Base-by-base conservation (phyloP, 352 stramenopile species). In the Hyaloperonospora arabidopsidis region DNA sequence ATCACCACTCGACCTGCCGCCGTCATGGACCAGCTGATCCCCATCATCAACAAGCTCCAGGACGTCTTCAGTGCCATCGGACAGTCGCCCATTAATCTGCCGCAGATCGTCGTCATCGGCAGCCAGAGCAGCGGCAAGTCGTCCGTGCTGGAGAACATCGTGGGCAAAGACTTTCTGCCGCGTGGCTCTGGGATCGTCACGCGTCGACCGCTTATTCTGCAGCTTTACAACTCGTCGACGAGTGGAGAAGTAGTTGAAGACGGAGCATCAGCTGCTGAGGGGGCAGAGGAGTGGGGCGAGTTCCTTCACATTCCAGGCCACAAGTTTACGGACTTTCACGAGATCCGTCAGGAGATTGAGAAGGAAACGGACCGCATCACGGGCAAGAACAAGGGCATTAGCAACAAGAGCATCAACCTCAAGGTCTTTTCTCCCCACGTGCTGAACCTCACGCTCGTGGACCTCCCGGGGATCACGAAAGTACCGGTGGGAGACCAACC, bases 31-130 rank as follows among this genome's bases (percentile, higher is more conserved):
- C 87, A 98, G 72, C 83, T 99, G 17, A 99, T 99, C 68, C 95
- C 96, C 32, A 97, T 99, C 62, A 97, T 98, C 59, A 99, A 98
- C 70, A 98, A 99, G 79, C 86, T 99, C 10, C 96, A 99, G 84
- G 97, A 99, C 77, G 97, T 99, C 29, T 98, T 98, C 72, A 96
- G 76, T 46, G 91, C 93, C 43, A 97, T 98, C 65, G 94, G 94
- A 17, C 89, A 97, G 71, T 89, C 84, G 45, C 86, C 91, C 18
- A 91, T 98, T 48, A 97, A 98, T 68, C 74, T 99, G 35, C 96
- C 96, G 58, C 95, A 98, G 76, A 98, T 99, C 68, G 95, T 98
- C 18, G 96, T 98, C 32, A 95, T 99, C 63, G 96, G 96, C 52
- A 94, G 86, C 28, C 96, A 99, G 70, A 98, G 88, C 39, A 97